Conservation (phyloP, 2,329 filamentous ascomycete species). For the Verticillium klebahnii region DNA sequence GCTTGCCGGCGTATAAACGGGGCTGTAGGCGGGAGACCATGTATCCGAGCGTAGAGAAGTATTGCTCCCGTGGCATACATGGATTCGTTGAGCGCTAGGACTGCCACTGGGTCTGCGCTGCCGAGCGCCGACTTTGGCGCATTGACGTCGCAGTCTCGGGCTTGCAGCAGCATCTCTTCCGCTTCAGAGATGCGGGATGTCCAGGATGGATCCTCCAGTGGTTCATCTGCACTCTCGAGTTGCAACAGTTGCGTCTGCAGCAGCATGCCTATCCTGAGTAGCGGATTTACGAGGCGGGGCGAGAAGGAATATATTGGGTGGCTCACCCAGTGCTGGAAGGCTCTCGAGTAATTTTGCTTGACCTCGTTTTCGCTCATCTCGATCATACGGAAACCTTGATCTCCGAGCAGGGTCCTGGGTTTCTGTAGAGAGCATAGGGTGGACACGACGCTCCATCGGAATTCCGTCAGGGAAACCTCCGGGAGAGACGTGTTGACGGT, state of each 20-base stretch:
- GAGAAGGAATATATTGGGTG: slow-evolving; percentile 13
- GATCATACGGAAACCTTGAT: slow-evolving; percentile 4
- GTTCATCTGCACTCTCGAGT: neutral
- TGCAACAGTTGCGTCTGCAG: slow-evolving; percentile 9
- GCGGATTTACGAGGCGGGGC: slow-evolving; percentile 11
- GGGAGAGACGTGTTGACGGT: slow-evolving; percentile 1
- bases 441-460: slow-evolving; percentile 12
- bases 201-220: slow-evolving; percentile 2
- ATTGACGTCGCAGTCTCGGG: slow-evolving; percentile 8
- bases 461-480: slow-evolving; percentile 9
- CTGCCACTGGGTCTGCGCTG: slow-evolving; percentile 6
- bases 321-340: slow-evolving; percentile 11
- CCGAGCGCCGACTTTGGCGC: slow-evolving; percentile 2
- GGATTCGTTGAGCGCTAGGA: slow-evolving; percentile 11
- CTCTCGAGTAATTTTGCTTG: slow-evolving; percentile 9
- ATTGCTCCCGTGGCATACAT: slow-evolving; percentile 12
- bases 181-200: slow-evolving; percentile 2
- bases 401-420: neutral
- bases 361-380: slow-evolving; percentile 13
- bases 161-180: slow-evolving; percentile 9
- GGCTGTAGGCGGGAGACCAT: slow-evolving; percentile 9
- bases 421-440: slow-evolving; percentile 11
- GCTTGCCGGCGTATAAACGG: slow-evolving; percentile 11
- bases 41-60: slow-evolving; percentile 9
- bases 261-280: slow-evolving; percentile 10